Percentiles rank a stretch among this genome's conserved stretches.
Conservation (phyloP, 2,329 filamentous ascomycete species). For the Rhynchosporium agropyri region DNA sequence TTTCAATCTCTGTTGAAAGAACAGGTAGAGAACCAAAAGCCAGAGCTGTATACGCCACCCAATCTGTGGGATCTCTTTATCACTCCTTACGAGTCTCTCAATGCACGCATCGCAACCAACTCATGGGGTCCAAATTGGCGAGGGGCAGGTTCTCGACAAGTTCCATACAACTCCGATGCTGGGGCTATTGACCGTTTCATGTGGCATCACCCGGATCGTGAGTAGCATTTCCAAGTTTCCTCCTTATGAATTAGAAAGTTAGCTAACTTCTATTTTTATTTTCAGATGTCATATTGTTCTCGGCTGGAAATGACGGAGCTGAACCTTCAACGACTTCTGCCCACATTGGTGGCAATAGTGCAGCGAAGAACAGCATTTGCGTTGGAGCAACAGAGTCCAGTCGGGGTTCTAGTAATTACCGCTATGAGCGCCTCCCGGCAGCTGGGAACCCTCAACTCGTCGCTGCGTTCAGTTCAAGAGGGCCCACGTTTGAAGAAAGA, state of each 20-base stretch:
- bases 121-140: neutral
- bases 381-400: conserved; percentile 1
- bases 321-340: neutral
- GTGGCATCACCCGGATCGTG: neutral
- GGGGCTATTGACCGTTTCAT: neutral
- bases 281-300: too few species aligned
- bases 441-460: neutral
- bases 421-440: neutral
- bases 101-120: neutral
- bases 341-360: neutral
- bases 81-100: neutral
- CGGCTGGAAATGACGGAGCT: conserved; percentile 1
- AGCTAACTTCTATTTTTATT: too few species aligned
- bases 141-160: neutral
- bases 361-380: conserved; percentile 1
- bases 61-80: neutral
- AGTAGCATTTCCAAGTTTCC: neutral
- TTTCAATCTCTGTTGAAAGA: neutral
- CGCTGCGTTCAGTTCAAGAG: neutral
- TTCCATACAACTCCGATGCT: neutral
- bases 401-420: neutral
- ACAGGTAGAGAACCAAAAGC: too few species aligned
- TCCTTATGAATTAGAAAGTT: too few species aligned
- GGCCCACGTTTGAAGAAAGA: neutral
- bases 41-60: neutral